These are phyloP conservation scores for Apiospora aurea DNA, from an alignment of 2,329 filamentous ascomycete species.

Conservation along the genomic window DNA sequence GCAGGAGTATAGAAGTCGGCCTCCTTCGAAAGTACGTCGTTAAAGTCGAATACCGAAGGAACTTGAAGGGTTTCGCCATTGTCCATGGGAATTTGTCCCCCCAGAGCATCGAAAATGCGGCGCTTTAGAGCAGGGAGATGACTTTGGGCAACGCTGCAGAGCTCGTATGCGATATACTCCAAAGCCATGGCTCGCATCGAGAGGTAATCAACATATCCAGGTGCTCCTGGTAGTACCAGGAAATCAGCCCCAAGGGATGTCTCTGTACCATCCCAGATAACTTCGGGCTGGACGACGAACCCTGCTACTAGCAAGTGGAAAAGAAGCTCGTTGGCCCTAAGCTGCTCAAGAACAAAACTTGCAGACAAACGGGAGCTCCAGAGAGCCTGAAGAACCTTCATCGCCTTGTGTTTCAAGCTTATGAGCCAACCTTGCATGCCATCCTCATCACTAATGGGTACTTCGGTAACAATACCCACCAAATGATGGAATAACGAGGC, in stretches of 20 bases:
- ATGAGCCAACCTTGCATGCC: conserved; percentile 73
- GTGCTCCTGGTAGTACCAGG: conserved; percentile 70
- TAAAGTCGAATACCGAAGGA: conserved; percentile 83
- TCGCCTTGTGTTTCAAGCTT: conserved; percentile 70
- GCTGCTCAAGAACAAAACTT: conserved; percentile 75
- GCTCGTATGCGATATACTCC: conserved; percentile 85
- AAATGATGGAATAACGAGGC: conserved; percentile 86
- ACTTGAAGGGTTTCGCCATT: conserved; percentile 72
- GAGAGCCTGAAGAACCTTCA: conserved; percentile 79
- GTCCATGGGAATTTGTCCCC: conserved; percentile 75
- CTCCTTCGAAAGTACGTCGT: conserved; percentile 74
- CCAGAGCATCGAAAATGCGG: conserved; percentile 74
- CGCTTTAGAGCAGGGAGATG: conserved; percentile 74
- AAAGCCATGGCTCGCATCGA: conserved; percentile 77
- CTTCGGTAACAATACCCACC: conserved; percentile 72
- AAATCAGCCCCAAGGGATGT: conserved; percentile 67
- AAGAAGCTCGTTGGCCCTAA: conserved; percentile 82
- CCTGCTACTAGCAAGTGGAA: conserved; percentile 78
- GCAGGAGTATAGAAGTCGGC: conserved; percentile 58
- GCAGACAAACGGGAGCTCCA: conserved; percentile 86
- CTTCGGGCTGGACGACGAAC: conserved; percentile 70
- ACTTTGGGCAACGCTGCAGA: conserved; percentile 77
- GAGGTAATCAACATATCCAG: conserved; percentile 79
- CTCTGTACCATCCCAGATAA: conserved; percentile 76
- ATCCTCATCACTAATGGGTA: conserved; percentile 69